Conservation (phyloP, 768 basidiomycete species). For the Pulveroboletus sp. region DNA sequence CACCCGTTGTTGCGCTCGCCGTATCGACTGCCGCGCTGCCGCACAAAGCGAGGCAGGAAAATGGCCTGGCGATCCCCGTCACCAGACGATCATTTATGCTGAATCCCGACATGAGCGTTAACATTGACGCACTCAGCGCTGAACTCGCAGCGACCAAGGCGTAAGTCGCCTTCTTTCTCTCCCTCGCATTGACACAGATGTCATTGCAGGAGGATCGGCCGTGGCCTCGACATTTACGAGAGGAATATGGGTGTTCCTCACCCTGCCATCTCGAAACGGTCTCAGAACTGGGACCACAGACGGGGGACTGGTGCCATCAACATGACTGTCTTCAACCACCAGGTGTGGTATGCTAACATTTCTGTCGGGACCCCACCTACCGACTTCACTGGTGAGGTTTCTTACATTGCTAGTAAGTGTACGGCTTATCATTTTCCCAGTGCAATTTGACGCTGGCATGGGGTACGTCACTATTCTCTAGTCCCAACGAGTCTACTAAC, state of each 20-base stretch:
- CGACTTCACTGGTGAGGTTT: background rate
- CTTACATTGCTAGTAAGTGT: no score
- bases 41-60: background rate
- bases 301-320: background rate
- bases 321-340: background rate
- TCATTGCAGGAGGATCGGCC: constrained; percentile 1
- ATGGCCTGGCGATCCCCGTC: constrained; percentile 7
- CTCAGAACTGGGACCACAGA: background rate
- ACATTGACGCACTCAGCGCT: constrained; percentile 2
- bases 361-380: constrained; percentile 3
- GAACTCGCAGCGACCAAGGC: constrained; percentile 4
- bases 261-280: background rate
- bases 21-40: constrained; percentile 7
- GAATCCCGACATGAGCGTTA: constrained; percentile 6
- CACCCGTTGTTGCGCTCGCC: constrained; percentile 2
- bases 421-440: background rate
- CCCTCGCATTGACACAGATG: background rate
- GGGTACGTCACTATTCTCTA: constrained; percentile 7
- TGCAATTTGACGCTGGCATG: constrained; percentile 2
- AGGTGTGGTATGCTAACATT: constrained; percentile 12
- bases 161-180: constrained; percentile 1
- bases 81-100: constrained; percentile 1
- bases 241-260: background rate
- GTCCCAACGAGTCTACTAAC: background rate
- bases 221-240: background rate